A percentile compares a stretch with the other conserved stretches of the same genome.
Evolutionary conservation across 441 rosid species (phyloP).

Genomic region (Macaranga tanarius): DNA sequence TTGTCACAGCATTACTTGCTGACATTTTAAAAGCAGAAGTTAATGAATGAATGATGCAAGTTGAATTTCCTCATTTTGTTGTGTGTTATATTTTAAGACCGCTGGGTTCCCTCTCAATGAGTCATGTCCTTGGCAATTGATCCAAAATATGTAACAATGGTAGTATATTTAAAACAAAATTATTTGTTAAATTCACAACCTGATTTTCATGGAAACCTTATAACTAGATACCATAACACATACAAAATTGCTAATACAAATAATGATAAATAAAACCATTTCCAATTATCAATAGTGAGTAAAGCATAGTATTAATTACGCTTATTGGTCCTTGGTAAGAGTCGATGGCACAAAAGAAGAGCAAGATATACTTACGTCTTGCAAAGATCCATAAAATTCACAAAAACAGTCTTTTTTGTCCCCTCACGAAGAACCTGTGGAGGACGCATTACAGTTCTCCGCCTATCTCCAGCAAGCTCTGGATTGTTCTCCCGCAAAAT

Average conservation of each 20-base stretch:
- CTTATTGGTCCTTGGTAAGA: not conserved
- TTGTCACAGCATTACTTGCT: too few relatives aligned
- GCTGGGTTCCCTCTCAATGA: too few relatives aligned
- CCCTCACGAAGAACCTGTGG: constrained; percentile 80
- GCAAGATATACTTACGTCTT: constrained; percentile 46
- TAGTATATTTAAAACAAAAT: too few relatives aligned
- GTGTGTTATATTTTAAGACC: too few relatives aligned
- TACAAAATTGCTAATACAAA: not conserved
- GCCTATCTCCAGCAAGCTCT: constrained; percentile 68
- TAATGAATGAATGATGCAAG: too few relatives aligned
- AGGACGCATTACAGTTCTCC: constrained; percentile 74
- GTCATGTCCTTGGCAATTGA: too few relatives aligned
- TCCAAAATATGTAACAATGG: too few relatives aligned
- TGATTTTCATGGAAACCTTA: too few relatives aligned
- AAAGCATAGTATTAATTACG: not conserved
- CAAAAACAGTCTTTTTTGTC: constrained; percentile 78
- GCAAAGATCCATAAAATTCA: constrained; percentile 85
- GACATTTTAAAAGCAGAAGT: too few relatives aligned
- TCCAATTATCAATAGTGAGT: not conserved
- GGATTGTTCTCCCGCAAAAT: constrained; percentile 75
- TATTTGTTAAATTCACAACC: too few relatives aligned
- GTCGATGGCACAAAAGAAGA: not conserved
- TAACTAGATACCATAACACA: not conserved
- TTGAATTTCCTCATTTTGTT: too few relatives aligned
- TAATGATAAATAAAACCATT: not conserved